Percentiles rank a stretch among this genome's conserved stretches.
phyloP scores from a whole-genome alignment of 2,329 filamentous ascomycete genomes.

The Chrysoporthe austroafricana region DNA sequence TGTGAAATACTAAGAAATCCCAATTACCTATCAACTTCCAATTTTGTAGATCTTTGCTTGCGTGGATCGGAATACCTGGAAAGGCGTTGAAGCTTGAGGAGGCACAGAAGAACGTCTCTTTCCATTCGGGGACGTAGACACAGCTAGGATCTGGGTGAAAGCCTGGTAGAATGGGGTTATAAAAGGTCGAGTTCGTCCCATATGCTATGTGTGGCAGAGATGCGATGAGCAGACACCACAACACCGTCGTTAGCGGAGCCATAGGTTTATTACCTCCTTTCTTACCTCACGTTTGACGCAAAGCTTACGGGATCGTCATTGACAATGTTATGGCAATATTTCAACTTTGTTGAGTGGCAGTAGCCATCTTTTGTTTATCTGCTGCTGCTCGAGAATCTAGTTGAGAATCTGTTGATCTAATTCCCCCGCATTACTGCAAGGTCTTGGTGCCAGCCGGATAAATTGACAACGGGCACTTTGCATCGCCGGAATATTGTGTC shows the following conservation, averaged over 20 bases:
- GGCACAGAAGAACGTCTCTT: conserved; percentile 48
- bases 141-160: conserved; percentile 50
- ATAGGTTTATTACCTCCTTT: background rate
- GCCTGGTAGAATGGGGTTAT: conserved; percentile 48
- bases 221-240: conserved; percentile 2
- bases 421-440: background rate
- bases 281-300: background rate
- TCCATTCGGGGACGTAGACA: conserved; percentile 41
- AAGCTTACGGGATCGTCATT: background rate
- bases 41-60: conserved; percentile 46
- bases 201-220: background rate
- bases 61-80: conserved; percentile 49
- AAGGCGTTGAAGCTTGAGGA: conserved; percentile 49
- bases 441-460: conserved; percentile 1
- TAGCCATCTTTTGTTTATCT: background rate
- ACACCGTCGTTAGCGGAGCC: background rate
- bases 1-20: no score
- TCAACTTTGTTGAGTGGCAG: background rate
- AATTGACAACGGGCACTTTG: background rate
- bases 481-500: background rate
- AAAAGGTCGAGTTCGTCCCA: conserved; percentile 34
- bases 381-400: background rate
- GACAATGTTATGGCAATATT: background rate
- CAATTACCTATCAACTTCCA: conserved; percentile 42
- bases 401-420: background rate